A percentile compares a stretch with the other conserved stretches of the same genome.
phyloP scores from a whole-genome alignment of 23 red algal genomes.

The Gracilaria caudata region DNA sequence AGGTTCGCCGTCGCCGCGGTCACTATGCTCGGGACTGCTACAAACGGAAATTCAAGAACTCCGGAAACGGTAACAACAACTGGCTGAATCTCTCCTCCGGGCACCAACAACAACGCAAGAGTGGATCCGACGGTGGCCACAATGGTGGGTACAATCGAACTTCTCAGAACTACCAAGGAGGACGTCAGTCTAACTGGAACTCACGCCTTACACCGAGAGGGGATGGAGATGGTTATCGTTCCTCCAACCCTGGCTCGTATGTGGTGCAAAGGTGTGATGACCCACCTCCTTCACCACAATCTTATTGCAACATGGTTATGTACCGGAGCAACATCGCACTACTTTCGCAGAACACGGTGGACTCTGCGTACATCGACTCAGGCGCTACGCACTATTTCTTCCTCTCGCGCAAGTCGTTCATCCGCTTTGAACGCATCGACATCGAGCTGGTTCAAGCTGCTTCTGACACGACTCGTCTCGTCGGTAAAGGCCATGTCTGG shows the following conservation, averaged over 20 bases:
- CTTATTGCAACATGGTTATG: background rate
- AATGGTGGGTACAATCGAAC: background rate
- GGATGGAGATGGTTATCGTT: background rate
- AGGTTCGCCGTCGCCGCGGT: background rate
- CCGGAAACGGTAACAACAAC: background rate
- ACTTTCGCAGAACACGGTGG: background rate
- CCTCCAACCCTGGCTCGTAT: background rate
- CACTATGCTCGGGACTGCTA: constrained; percentile 14
- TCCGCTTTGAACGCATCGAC: constrained; percentile 5
- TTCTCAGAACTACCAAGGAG: background rate
- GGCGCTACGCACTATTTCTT: constrained; percentile 44
- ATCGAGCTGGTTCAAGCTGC: constrained; percentile 14
- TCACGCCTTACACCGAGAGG: background rate
- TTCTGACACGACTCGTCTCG: constrained; percentile 6
- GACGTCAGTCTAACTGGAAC: background rate
- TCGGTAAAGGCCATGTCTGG: constrained; percentile 16
- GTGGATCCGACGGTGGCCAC: background rate
- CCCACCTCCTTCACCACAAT: background rate
- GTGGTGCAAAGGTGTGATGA: background rate
- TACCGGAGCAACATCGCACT: background rate
- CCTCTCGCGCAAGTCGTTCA: constrained; percentile 3
- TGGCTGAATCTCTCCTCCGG: background rate
- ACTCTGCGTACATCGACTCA: constrained; percentile 14
- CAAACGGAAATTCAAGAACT: background rate
- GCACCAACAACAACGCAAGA: background rate